These are phyloP conservation scores for Chaetomium sp. DNA, from an alignment of 2,329 filamentous ascomycete species.

Conservation along the genomic window DNA sequence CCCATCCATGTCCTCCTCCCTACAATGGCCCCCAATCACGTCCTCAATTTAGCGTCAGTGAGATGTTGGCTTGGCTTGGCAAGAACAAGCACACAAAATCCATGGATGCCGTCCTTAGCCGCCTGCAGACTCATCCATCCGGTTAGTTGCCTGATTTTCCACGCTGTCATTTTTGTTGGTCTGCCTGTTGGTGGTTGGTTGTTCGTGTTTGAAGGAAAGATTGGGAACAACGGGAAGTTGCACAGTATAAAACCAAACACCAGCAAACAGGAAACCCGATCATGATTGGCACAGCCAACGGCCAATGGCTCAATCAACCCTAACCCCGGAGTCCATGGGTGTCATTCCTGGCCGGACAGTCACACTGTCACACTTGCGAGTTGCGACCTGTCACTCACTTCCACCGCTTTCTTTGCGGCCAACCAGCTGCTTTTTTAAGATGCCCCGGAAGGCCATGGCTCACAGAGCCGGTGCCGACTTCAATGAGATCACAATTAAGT, in stretches of 20 bases:
- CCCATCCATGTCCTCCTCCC: neutral
- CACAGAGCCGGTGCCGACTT: neutral
- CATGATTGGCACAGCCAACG: neutral
- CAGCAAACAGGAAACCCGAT: no score
- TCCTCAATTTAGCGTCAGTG: slow-evolving; percentile 16
- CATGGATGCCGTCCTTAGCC: neutral
- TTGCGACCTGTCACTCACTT: neutral
- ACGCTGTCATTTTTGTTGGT: neutral
- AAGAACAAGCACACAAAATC: neutral
- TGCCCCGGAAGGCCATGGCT: no score
- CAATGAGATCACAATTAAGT: neutral
- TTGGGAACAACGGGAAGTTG: no score
- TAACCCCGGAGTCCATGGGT: neutral
- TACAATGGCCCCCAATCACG: neutral
- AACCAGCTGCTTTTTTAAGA: no score
- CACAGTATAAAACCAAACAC: no score
- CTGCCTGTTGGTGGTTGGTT: neutral
- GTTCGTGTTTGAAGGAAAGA: neutral
- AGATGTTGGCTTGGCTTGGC: neutral
- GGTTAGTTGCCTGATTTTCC: neutral
- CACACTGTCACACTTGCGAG: neutral
- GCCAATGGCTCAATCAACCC: neutral
- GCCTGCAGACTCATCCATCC: neutral
- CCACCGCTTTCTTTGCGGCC: no score
- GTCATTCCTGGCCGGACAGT: neutral